Evolutionary conservation across 2,329 filamentous ascomycete genomes (phyloP).

Genomic region (Aspergillus caelatus): DNA sequence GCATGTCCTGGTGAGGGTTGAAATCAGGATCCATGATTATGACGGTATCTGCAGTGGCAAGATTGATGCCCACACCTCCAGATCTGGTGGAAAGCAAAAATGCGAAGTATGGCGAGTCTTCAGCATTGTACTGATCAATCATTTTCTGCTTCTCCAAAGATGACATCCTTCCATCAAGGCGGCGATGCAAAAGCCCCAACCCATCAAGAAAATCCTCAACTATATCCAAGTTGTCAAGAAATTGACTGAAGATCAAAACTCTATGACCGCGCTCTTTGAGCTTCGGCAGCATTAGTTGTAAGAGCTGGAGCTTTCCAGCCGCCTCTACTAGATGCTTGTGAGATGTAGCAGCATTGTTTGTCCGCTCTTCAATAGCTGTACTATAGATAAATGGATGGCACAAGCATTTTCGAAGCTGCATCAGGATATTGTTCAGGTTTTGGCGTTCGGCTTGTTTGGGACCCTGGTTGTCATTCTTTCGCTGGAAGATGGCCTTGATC

Average conservation of each 20-base stretch:
- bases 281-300: constrained; percentile 85
- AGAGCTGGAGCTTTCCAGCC: constrained; percentile 81
- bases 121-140: constrained; percentile 91
- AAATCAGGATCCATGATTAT: constrained; percentile 97
- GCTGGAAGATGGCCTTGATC: constrained; percentile 79
- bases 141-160: constrained; percentile 88
- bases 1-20: constrained; percentile 97
- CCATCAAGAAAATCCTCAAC: constrained; percentile 88
- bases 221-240: constrained; percentile 82
- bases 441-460: constrained; percentile 72
- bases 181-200: constrained; percentile 71
- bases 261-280: constrained; percentile 82
- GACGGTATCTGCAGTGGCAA: constrained; percentile 95
- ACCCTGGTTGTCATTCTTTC: constrained; percentile 55
- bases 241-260: constrained; percentile 95
- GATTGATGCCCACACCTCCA: constrained; percentile 94
- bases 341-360: constrained; percentile 61
- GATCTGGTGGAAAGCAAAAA: constrained; percentile 93
- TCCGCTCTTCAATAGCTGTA: constrained; percentile 81
- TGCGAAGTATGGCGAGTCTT: constrained; percentile 79
- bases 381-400: constrained; percentile 98
- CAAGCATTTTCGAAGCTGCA: constrained; percentile 91
- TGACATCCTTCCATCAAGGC: constrained; percentile 81
- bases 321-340: constrained; percentile 88
- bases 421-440: constrained; percentile 88